phyloP scores from a whole-genome alignment of 2,329 filamentous ascomycete genomes.

The Epichloe uncinata region DNA sequence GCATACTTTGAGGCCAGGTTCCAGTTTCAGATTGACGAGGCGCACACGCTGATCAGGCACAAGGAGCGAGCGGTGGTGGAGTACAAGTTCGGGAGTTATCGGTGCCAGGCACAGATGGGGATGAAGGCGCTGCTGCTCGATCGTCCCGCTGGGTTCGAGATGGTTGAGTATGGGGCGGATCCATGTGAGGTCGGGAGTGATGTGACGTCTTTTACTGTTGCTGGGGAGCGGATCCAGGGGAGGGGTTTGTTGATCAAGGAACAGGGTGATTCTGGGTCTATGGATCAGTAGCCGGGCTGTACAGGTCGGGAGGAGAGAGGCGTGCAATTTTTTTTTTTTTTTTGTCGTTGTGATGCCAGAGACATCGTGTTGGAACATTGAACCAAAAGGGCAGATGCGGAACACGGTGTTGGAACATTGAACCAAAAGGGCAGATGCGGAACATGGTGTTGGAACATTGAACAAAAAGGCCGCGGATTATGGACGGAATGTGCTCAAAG shows the following conservation, averaged over 20 bases:
- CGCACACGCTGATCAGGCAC: conserved; percentile 19
- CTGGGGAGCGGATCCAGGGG: conserved; percentile 20
- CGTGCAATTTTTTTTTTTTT: background rate
- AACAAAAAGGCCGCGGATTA: too few species aligned
- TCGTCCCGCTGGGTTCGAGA: conserved; percentile 20
- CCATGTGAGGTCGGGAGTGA: conserved; percentile 25
- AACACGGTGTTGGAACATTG: background rate
- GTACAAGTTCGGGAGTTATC: conserved; percentile 40
- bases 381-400: too few species aligned
- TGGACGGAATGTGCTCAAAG: background rate
- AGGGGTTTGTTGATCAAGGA: conserved; percentile 10
- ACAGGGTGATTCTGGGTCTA: too few species aligned
- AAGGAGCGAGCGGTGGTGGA: conserved; percentile 25
- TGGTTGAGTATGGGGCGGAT: conserved; percentile 25
- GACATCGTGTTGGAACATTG: background rate
- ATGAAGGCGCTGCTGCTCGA: conserved; percentile 26
- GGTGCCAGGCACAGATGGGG: conserved; percentile 39
- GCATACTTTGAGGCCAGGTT: conserved; percentile 30
- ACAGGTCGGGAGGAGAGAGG: background rate
- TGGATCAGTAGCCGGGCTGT: too few species aligned
- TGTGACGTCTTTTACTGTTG: conserved; percentile 17
- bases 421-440: too few species aligned
- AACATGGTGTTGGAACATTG: background rate
- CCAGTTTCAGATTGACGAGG: conserved; percentile 33
- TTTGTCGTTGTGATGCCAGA: background rate